Percentiles rank a stretch among this genome's conserved stretches.
Evolutionary conservation across 768 basidiomycete species (phyloP).

Genomic region (Mycena vitilis): DNA sequence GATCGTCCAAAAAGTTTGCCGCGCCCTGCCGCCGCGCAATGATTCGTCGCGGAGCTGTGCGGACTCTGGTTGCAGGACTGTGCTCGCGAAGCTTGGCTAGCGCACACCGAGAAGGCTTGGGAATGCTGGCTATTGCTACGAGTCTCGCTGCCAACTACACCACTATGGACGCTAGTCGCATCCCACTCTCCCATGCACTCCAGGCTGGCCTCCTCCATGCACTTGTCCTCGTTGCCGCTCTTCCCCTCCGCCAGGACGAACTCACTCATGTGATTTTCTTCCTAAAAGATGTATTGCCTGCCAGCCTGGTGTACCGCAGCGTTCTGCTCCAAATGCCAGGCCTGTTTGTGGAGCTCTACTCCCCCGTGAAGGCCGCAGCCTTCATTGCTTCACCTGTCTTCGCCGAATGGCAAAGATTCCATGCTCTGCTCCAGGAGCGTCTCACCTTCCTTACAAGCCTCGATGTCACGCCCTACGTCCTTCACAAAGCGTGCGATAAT

Average conservation of each 20-base stretch:
- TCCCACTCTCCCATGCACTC: background rate
- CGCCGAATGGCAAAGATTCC: background rate
- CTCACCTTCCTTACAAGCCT: background rate
- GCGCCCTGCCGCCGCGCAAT: background rate
- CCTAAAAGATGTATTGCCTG: background rate
- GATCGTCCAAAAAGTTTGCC: background rate
- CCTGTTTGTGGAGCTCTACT: background rate
- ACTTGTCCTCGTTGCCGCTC: background rate
- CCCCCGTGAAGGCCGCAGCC: background rate
- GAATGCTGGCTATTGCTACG: background rate
- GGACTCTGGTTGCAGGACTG: background rate
- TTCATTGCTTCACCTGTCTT: background rate
- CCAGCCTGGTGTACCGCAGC: constrained; percentile 13
- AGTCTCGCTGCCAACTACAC: background rate
- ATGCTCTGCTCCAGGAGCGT: background rate
- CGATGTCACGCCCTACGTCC: background rate
- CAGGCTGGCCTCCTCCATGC: background rate
- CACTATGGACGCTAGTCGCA: background rate
- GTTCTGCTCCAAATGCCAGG: background rate
- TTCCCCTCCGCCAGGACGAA: too few relatives aligned
- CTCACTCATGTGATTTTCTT: too few relatives aligned
- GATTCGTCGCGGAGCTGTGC: background rate
- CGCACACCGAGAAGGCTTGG: background rate
- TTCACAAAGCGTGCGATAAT: constrained; percentile 13
- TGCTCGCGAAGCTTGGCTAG: background rate